phyloP scores from a whole-genome alignment of 208 protist species.

The Leishmania tropica region DNA sequence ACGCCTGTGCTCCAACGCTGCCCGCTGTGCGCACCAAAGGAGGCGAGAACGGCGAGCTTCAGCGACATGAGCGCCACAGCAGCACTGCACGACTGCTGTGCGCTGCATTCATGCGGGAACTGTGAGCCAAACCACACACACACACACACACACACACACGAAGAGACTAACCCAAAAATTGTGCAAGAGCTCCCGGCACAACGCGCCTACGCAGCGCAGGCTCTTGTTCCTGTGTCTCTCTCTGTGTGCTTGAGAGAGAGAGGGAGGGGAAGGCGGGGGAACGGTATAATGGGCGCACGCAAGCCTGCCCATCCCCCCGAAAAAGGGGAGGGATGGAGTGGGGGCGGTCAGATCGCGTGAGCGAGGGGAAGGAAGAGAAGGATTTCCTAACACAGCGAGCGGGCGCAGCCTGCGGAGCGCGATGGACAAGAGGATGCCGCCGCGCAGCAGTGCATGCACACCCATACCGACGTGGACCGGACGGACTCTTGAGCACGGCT shows the following conservation, averaged over 20 bases:
- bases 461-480: not conserved
- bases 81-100: not conserved
- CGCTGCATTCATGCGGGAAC: slow-evolving; percentile 1
- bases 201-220: not conserved
- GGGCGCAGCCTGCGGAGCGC: not conserved
- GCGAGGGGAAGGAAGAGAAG: too few species aligned
- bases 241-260: not conserved
- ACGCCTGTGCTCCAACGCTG: not conserved
- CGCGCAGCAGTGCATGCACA: not conserved
- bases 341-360: not conserved
- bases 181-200: not conserved
- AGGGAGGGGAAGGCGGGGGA: too few species aligned
- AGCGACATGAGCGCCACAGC: not conserved
- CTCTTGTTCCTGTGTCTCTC: not conserved
- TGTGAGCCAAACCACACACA: not conserved
- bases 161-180: not conserved
- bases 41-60: not conserved
- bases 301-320: too few species aligned
- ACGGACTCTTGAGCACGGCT: not conserved
- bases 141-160: not conserved
- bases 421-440: not conserved
- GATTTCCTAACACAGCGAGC: too few species aligned
- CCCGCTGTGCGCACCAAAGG: not conserved
- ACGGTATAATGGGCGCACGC: not conserved
- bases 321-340: not conserved